Conservation (phyloP, 2,329 filamentous ascomycete genomes). For the Fusarium beomiforme region DNA sequence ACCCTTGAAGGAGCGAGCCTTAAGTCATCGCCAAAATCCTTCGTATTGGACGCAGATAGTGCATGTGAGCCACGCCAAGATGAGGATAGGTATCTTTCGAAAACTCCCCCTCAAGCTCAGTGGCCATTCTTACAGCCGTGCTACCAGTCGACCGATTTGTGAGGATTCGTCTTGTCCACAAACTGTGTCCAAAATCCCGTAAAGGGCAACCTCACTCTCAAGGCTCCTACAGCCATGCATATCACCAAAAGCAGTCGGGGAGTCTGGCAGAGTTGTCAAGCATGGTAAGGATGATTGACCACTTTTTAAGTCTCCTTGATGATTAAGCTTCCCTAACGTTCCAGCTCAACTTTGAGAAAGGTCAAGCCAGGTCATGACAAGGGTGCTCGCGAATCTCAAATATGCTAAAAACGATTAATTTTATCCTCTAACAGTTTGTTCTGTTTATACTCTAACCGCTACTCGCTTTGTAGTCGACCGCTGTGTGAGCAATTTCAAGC, state of each 20-base stretch:
- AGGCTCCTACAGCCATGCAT: too few species aligned
- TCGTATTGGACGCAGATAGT: too few species aligned
- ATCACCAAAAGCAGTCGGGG: not conserved
- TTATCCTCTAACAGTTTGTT: rapidly evolving
- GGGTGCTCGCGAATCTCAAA: not conserved
- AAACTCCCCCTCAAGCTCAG: too few species aligned
- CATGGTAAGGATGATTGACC: not conserved
- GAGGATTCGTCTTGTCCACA: not conserved
- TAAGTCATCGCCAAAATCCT: too few species aligned
- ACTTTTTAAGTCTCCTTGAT: not conserved
- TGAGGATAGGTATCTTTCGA: too few species aligned
- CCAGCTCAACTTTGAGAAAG: not conserved
- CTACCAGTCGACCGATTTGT: not conserved
- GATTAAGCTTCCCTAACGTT: not conserved
- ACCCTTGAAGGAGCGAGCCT: too few species aligned
- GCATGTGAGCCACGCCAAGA: too few species aligned
- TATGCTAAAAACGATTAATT: too few species aligned
- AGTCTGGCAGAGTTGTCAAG: rapidly evolving
- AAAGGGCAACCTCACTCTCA: rapidly evolving
- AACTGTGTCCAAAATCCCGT: too few species aligned
- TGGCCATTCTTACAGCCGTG: not conserved
- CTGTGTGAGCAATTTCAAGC: not conserved
- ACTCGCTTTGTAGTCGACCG: not conserved
- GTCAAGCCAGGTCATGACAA: rapidly evolving
- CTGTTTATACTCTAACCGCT: not conserved